phyloP scores from a whole-genome alignment of 2,329 filamentous ascomycete genomes.

The Zarea fungicola region DNA sequence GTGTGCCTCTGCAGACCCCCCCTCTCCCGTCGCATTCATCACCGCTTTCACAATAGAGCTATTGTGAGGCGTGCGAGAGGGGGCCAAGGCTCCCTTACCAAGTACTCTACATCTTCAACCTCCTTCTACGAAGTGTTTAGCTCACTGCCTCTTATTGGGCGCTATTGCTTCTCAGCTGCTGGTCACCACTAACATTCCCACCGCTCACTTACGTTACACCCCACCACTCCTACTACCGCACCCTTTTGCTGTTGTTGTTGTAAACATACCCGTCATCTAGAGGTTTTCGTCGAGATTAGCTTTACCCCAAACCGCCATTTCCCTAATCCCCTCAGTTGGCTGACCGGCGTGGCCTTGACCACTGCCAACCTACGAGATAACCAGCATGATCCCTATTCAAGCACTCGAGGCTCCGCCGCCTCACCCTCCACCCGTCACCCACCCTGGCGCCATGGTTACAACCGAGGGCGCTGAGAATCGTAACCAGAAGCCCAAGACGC shows the following conservation, averaged over 20 bases:
- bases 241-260: no score
- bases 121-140: not conserved
- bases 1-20: not conserved
- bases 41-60: constrained; percentile 10
- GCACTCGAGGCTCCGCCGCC: constrained; percentile 44
- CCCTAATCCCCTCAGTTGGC: not conserved
- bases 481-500: constrained; percentile 55
- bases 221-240: constrained; percentile 5
- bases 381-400: constrained; percentile 48
- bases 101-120: constrained; percentile 8
- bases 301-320: constrained; percentile 4
- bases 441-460: constrained; percentile 20
- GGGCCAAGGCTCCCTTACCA: constrained; percentile 3
- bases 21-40: constrained; percentile 9
- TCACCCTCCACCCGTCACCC: constrained; percentile 22
- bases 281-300: not conserved
- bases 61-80: constrained; percentile 7
- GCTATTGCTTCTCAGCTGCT: constrained; percentile 9
- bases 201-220: not conserved
- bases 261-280: no score
- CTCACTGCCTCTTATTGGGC: not conserved
- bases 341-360: constrained; percentile 2
- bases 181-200: constrained; percentile 7
- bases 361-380: constrained; percentile 9
- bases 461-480: constrained; percentile 47